Evolutionary conservation across 2,329 filamentous ascomycete genomes (phyloP).

Genomic region (Phoma sp.): DNA sequence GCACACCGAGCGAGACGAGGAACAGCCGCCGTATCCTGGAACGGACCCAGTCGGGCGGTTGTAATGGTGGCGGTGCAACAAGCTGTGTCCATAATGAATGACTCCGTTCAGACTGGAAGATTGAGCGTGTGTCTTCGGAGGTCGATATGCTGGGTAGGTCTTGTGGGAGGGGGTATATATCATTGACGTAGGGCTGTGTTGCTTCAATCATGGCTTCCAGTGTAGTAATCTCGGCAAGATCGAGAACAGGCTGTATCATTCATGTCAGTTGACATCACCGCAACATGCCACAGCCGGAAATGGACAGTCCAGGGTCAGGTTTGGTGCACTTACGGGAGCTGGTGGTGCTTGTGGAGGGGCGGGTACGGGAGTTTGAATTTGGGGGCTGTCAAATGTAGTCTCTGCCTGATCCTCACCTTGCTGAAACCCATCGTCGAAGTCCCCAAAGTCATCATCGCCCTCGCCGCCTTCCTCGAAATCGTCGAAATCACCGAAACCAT

Average conservation of each 20-base stretch:
- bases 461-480: conserved; percentile 64
- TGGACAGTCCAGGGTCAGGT: conserved; percentile 39
- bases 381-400: conserved; percentile 50
- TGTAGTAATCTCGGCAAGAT: conserved; percentile 68
- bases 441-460: conserved; percentile 58
- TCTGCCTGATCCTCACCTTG: conserved; percentile 49
- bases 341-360: conserved; percentile 53
- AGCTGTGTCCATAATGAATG: conserved; percentile 96
- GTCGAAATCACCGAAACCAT: conserved; percentile 74
- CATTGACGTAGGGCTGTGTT: conserved; percentile 70
- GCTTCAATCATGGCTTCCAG: conserved; percentile 66
- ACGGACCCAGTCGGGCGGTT: conserved; percentile 97
- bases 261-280: conserved; percentile 43
- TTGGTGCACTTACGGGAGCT: conserved; percentile 57
- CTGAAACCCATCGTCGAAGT: conserved; percentile 59
- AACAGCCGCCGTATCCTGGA: conserved; percentile 94
- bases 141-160: conserved; percentile 54
- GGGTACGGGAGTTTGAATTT: conserved; percentile 49
- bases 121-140: conserved; percentile 39
- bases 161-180: conserved; percentile 59
- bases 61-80: conserved; percentile 89
- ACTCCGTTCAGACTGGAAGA: conserved; percentile 80
- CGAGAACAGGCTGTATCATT: conserved; percentile 66
- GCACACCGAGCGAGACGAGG: conserved; percentile 92
- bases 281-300: conserved; percentile 37